Percentiles rank a stretch among this genome's conserved stretches.
phyloP scores from a whole-genome alignment of 306 rosid species.

The Comarum palustre region DNA sequence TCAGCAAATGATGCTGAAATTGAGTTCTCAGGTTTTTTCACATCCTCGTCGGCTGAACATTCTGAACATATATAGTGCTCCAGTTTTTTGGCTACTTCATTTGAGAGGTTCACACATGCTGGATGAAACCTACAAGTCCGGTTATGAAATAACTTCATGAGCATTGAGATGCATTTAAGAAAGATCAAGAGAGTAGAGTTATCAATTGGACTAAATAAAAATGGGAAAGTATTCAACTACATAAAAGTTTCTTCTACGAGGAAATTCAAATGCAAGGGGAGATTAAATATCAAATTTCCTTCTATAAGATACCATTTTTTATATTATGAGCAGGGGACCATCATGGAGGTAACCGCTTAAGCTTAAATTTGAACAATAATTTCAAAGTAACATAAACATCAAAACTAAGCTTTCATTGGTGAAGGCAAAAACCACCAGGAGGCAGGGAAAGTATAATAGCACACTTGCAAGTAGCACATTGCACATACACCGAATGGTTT shows the following conservation, averaged over 20 bases:
- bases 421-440: slow-evolving; percentile 12
- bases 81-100: slow-evolving; percentile 72
- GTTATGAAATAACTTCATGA: slow-evolving; percentile 5
- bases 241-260: neutral
- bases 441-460: neutral
- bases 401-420: slow-evolving; percentile 14
- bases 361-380: neutral
- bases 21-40: slow-evolving; percentile 49
- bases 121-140: slow-evolving; percentile 82
- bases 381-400: neutral
- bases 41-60: slow-evolving; percentile 66
- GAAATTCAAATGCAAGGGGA: neutral
- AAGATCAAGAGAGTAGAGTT: neutral
- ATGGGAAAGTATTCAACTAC: neutral
- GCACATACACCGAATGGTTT: neutral
- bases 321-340: neutral
- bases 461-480: neutral
- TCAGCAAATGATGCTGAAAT: slow-evolving; percentile 48
- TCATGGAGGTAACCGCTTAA: neutral
- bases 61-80: slow-evolving; percentile 84
- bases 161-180: neutral
- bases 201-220: neutral
- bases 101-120: slow-evolving; percentile 87
- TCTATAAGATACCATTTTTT: neutral
- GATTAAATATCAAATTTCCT: neutral